Percentiles rank a stretch among this genome's conserved stretches.
Evolutionary conservation across 1,139 yeast species (phyloP).

Genomic region (Candida albicans): DNA sequence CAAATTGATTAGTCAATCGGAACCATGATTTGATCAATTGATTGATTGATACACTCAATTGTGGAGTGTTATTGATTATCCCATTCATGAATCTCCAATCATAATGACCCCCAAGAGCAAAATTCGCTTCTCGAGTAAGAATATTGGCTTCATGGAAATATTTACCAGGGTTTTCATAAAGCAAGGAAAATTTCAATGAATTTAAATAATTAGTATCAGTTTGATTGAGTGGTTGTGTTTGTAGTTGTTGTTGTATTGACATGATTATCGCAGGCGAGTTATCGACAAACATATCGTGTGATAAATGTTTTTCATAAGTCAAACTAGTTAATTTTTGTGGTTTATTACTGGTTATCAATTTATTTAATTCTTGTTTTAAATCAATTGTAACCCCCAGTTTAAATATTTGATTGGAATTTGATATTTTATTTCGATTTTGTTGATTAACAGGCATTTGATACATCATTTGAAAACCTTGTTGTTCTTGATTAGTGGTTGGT

Average conservation of each 20-base stretch:
- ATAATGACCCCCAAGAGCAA: conserved; percentile 40
- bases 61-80: conserved; percentile 23
- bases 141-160: conserved; percentile 40
- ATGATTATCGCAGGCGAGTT: conserved; percentile 18
- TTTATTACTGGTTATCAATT: conserved; percentile 5
- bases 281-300: conserved; percentile 23
- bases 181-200: conserved; percentile 13
- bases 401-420: conserved; percentile 14
- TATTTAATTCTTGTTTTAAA: conserved; percentile 8
- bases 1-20: conserved; percentile 24
- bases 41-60: conserved; percentile 28
- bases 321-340: background rate
- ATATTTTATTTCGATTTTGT: conserved; percentile 13
- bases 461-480: too few species aligned
- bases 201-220: conserved; percentile 4
- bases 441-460: conserved; percentile 16
- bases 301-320: conserved; percentile 15
- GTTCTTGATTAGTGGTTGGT: conserved; percentile 20
- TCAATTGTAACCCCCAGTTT: conserved; percentile 4
- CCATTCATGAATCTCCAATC: conserved; percentile 53
- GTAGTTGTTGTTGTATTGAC: conserved; percentile 6
- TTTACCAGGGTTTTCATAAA: conserved; percentile 35
- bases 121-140: conserved; percentile 17
- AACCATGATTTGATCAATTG: conserved; percentile 32
- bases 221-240: conserved; percentile 3